Evolutionary conservation across 768 basidiomycete genomes (phyloP).

Genomic region (Hortiboletus flavorubellus): DNA sequence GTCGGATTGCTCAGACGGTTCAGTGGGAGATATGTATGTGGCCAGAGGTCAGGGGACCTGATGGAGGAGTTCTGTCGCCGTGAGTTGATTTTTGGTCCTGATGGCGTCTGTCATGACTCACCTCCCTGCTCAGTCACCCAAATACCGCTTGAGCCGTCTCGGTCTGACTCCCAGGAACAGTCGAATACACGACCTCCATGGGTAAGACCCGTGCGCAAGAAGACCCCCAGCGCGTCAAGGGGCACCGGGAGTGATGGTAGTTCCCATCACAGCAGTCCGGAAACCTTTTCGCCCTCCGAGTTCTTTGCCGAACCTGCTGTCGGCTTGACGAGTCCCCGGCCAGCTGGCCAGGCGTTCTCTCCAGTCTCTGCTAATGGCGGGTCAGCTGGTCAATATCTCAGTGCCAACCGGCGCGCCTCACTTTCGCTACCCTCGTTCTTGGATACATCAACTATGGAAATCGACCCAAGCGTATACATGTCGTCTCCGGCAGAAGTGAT

Average conservation of each 20-base stretch:
- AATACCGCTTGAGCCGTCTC: slow-evolving; percentile 76
- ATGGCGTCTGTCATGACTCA: slow-evolving; percentile 7
- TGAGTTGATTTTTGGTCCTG: slow-evolving; percentile 31
- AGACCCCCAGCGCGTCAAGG: slow-evolving; percentile 49
- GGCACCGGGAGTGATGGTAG: slow-evolving; percentile 42
- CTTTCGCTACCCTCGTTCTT: slow-evolving; percentile 26
- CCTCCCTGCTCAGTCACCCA: slow-evolving; percentile 56
- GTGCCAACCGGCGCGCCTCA: slow-evolving; percentile 22
- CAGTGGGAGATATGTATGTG: slow-evolving; percentile 90
- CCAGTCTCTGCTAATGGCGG: slow-evolving; percentile 16
- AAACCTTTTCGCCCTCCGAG: slow-evolving; percentile 62
- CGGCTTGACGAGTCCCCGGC: slow-evolving; percentile 26
- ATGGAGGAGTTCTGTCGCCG: slow-evolving; percentile 95
- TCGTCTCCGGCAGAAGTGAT: slow-evolving; percentile 55
- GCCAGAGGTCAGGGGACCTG: slow-evolving; percentile 84
- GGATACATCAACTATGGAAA: slow-evolving; percentile 40
- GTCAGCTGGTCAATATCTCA: slow-evolving; percentile 24
- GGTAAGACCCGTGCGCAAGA: slow-evolving; percentile 86
- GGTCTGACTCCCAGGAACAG: slow-evolving; percentile 47
- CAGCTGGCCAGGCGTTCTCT: slow-evolving; percentile 16
- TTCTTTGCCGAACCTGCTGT: slow-evolving; percentile 52
- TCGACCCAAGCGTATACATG: slow-evolving; percentile 53
- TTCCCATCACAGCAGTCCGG: slow-evolving; percentile 55
- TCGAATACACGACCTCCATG: slow-evolving; percentile 68
- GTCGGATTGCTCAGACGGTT: slow-evolving; percentile 85